These are phyloP conservation scores for Sarocladium kiliense DNA, from an alignment of 2,329 filamentous ascomycete species.

Conservation along the genomic window DNA sequence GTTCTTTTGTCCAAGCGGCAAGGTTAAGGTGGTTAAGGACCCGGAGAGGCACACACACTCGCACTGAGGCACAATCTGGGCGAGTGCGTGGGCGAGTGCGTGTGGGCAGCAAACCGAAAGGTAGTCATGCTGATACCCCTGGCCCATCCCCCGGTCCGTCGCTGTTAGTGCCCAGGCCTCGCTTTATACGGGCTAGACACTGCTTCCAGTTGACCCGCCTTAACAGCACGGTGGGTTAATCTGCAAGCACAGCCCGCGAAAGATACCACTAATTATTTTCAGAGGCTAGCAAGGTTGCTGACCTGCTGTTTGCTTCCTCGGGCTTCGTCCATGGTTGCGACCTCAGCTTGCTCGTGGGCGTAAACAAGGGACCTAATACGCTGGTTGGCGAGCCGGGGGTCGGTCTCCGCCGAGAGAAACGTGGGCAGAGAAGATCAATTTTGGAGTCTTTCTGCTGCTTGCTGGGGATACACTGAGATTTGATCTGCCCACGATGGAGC, in stretches of 20 bases:
- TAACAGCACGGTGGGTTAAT: conserved; percentile 1
- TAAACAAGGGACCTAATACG: neutral
- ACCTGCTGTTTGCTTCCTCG: neutral
- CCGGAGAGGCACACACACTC: neutral
- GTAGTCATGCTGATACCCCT: neutral
- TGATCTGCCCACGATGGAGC: neutral
- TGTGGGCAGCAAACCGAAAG: neutral
- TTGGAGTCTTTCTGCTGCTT: neutral
- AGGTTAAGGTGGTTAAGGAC: neutral
- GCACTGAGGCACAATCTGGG: too few species aligned
- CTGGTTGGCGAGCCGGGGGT: neutral
- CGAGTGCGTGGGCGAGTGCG: too few species aligned
- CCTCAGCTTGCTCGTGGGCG: conserved; percentile 2
- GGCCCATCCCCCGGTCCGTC: neutral
- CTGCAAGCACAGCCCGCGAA: neutral
- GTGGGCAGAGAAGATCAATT: neutral
- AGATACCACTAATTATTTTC: neutral
- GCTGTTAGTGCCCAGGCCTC: neutral
- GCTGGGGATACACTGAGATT: neutral
- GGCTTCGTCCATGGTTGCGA: neutral
- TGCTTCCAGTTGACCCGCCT: neutral
- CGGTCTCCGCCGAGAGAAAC: neutral
- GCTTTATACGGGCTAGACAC: neutral
- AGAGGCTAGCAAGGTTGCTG: neutral
- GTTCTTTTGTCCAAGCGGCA: conserved; percentile 1